phyloP scores from a whole-genome alignment of 2,329 filamentous ascomycete species.

The Microsporum ferrugineum region DNA sequence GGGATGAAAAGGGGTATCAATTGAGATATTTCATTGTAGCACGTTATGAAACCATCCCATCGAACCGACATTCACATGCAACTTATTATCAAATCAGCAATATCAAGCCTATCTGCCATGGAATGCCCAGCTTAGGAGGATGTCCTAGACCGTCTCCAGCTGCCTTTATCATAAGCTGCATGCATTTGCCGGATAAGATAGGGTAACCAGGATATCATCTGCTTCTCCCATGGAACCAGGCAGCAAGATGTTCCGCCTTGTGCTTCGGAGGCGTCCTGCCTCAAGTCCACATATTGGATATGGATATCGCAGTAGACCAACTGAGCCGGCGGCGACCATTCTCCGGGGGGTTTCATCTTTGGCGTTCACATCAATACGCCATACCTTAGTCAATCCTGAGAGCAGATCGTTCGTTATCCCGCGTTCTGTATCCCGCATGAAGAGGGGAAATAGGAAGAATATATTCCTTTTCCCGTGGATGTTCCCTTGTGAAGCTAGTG shows the following conservation, averaged over 20 bases:
- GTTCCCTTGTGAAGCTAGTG: background rate
- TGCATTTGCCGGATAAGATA: background rate
- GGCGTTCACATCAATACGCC: background rate
- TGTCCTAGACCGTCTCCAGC: background rate
- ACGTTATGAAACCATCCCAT: background rate
- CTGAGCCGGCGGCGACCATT: background rate
- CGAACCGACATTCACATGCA: too few relatives aligned
- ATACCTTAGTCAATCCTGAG: background rate
- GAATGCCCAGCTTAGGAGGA: background rate
- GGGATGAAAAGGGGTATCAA: background rate
- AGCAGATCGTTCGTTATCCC: background rate
- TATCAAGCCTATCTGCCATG: background rate
- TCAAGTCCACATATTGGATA: background rate
- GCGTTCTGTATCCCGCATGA: background rate
- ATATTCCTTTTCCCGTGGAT: too few relatives aligned
- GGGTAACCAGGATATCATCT: background rate
- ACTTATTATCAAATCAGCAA: background rate
- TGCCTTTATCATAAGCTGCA: background rate
- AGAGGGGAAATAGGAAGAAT: too few relatives aligned
- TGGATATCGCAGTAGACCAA: background rate
- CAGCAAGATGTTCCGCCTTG: background rate
- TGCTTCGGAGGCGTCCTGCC: background rate
- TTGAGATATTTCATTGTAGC: background rate
- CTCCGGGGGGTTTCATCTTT: background rate
- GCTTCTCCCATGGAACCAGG: background rate